Evolutionary conservation across 331 rosid species (phyloP).

Genomic region (Acacia pycnantha): DNA sequence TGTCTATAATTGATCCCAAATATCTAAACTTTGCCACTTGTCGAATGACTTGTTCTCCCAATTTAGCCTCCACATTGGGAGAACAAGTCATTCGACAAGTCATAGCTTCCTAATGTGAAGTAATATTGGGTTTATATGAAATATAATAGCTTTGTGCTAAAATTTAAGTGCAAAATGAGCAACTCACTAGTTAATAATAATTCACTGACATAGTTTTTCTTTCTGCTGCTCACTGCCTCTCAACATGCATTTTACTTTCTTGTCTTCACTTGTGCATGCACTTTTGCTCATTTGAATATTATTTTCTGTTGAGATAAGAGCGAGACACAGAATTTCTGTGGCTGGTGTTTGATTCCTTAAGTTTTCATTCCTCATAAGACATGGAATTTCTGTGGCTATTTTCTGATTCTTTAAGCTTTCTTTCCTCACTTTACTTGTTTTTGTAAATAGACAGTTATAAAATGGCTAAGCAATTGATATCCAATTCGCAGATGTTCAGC

Average conservation of each 20-base stretch:
- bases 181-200: neutral
- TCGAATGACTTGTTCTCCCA: no score
- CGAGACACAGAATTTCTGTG: neutral
- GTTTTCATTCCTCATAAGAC: slow-evolving; percentile 5
- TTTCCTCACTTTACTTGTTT: slow-evolving; percentile 1
- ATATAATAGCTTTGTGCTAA: neutral
- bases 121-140: neutral
- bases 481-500: slow-evolving; percentile 60
- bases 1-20: no score
- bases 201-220: neutral
- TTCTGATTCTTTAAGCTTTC: slow-evolving; percentile 15
- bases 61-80: no score
- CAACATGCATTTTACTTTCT: neutral
- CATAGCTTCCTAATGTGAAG: neutral
- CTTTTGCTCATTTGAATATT: neutral
- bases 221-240: neutral
- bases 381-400: neutral
- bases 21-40: no score
- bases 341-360: neutral
- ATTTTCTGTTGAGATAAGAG: neutral
- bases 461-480: slow-evolving; percentile 16
- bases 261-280: neutral
- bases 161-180: neutral
- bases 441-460: neutral
- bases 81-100: no score